phyloP scores from a whole-genome alignment of 495 filamentous ascomycete species.

The Schizothecium vesticola region DNA sequence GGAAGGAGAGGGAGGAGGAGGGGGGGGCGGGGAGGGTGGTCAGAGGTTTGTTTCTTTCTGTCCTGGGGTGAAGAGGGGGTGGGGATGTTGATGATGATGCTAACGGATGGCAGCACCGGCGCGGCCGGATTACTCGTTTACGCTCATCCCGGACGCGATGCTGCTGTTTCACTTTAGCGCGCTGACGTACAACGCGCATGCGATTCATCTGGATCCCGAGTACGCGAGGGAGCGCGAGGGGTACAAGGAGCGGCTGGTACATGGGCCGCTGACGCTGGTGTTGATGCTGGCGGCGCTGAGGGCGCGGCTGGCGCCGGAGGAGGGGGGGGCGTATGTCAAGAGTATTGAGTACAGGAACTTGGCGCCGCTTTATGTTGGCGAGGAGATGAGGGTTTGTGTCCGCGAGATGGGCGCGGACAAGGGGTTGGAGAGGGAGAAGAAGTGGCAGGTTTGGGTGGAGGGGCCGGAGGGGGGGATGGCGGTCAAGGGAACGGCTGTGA shows the following conservation, averaged over 20 bases:
- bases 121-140: slow-evolving; percentile 53
- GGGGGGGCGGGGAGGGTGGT: slow-evolving; percentile 11
- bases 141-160: slow-evolving; percentile 54
- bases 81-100: not conserved
- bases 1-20: slow-evolving; percentile 5
- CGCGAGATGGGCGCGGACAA: slow-evolving; percentile 23
- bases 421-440: slow-evolving; percentile 11
- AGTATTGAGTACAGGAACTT: slow-evolving; percentile 73
- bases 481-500: slow-evolving; percentile 46
- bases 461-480: slow-evolving; percentile 52
- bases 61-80: not conserved
- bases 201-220: slow-evolving; percentile 71
- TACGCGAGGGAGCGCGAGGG: slow-evolving; percentile 70
- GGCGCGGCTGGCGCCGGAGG: not conserved
- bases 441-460: slow-evolving; percentile 66
- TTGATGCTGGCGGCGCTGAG: slow-evolving; percentile 64
- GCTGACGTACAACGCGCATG: slow-evolving; percentile 79
- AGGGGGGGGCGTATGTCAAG: slow-evolving; percentile 28
- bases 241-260: slow-evolving; percentile 68
- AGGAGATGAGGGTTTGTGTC: slow-evolving; percentile 57
- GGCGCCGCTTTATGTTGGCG: slow-evolving; percentile 71
- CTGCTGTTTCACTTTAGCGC: slow-evolving; percentile 83
- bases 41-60: slow-evolving; percentile 16
- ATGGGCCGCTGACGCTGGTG: slow-evolving; percentile 76
- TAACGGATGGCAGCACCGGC: slow-evolving; percentile 14